Conservation (phyloP, 148 eudicot species). For the Camellia lanceoleosa region DNA sequence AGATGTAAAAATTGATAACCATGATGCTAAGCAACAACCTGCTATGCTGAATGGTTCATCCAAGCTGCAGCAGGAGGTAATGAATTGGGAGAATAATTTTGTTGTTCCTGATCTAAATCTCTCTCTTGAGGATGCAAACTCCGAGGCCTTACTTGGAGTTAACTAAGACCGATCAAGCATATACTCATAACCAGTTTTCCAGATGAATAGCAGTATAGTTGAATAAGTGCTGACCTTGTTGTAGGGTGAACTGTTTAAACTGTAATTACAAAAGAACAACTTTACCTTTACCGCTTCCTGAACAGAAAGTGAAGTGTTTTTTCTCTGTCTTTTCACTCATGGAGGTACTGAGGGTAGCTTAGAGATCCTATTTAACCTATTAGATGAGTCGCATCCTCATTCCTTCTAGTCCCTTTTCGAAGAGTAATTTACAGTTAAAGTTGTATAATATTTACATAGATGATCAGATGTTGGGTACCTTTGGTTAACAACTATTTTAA, state of each 20-base stretch:
- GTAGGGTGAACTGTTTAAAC: constrained; percentile 17
- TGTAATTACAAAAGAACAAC: constrained; percentile 18
- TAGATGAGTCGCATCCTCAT: constrained; percentile 10
- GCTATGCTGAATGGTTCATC: constrained; percentile 9
- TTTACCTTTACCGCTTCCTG: constrained; percentile 12
- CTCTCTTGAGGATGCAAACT: constrained; percentile 14
- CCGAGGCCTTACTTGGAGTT: constrained; percentile 15
- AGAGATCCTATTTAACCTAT: constrained; percentile 20
- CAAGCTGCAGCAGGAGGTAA: background rate
- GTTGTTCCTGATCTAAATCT: constrained; percentile 40
- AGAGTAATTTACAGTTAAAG: constrained; percentile 11
- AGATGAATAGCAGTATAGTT: background rate
- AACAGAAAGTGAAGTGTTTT: background rate
- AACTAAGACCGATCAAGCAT: background rate
- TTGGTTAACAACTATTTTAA: background rate
- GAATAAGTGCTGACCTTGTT: constrained; percentile 27
- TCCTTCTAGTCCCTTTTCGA: constrained; percentile 8
- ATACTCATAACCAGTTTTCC: background rate
- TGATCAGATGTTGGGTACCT: constrained; percentile 17
- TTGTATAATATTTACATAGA: constrained; percentile 11
- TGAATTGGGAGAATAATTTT: constrained; percentile 16
- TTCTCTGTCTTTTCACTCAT: background rate
- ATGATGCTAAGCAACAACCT: constrained; percentile 2
- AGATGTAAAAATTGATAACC: background rate
- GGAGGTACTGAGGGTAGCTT: constrained; percentile 23